Conservation (phyloP, 805 yeast genomes). For the Ogataea neopini region DNA sequence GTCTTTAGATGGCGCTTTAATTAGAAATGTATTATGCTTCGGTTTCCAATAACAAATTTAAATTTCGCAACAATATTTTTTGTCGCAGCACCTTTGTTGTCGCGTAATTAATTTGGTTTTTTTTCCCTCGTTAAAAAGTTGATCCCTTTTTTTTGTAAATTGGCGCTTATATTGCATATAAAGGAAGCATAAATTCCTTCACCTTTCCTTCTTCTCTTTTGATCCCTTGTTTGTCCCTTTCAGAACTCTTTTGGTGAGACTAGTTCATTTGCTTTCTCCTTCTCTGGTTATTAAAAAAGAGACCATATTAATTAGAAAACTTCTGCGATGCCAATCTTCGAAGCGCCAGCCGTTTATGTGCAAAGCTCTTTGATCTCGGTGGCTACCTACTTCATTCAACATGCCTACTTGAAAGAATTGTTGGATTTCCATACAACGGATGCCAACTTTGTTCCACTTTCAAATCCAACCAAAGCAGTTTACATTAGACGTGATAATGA, state of each 20-base stretch:
- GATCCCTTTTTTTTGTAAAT: slow-evolving; percentile 2
- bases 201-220: not conserved
- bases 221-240: not conserved
- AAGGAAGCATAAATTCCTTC: not conserved
- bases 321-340: slow-evolving; percentile 41
- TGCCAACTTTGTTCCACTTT: slow-evolving; percentile 44
- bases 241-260: slow-evolving; percentile 6
- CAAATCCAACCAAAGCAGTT: slow-evolving; percentile 41
- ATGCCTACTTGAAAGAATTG: slow-evolving; percentile 40
- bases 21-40: slow-evolving; percentile 3
- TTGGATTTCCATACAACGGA: slow-evolving; percentile 41
- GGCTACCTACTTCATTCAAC: slow-evolving; percentile 45
- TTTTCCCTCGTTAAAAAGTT: not conserved
- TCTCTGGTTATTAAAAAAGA: slow-evolving; percentile 6
- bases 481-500: slow-evolving; percentile 52
- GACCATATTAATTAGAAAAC: slow-evolving; percentile 3
- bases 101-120: not conserved
- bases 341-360: slow-evolving; percentile 49
- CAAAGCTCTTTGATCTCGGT: slow-evolving; percentile 42
- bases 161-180: slow-evolving; percentile 3
- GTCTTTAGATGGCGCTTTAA: slow-evolving; percentile 4
- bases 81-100: too few relatives aligned
- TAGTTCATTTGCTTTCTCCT: slow-evolving; percentile 10
- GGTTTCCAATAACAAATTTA: not conserved
- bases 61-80: not conserved